phyloP scores from a whole-genome alignment of 441 rosid genomes.

The Bruguiera hainesii region DNA sequence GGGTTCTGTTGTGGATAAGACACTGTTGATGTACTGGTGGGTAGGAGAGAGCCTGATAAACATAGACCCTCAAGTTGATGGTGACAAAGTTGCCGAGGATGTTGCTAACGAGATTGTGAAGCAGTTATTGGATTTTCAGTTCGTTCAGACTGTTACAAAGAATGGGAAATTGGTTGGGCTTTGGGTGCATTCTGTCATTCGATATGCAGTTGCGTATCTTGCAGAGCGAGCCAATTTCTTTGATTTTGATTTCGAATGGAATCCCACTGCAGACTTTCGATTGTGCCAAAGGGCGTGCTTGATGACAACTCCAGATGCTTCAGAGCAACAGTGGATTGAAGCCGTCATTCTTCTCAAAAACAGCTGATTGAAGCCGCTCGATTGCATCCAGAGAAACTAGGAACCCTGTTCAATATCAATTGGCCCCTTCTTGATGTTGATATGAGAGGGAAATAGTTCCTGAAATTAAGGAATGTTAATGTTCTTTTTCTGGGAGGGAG shows the following conservation, averaged over 20 bases:
- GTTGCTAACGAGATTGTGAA: slow-evolving; percentile 19
- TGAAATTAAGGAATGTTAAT: not conserved
- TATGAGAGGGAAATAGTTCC: not conserved
- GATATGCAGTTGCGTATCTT: slow-evolving; percentile 33
- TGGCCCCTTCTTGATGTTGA: not conserved
- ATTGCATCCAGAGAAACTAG: not conserved
- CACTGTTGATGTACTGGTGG: slow-evolving; percentile 51
- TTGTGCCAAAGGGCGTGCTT: slow-evolving; percentile 25
- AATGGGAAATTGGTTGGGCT: slow-evolving; percentile 27
- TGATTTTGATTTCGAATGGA: slow-evolving; percentile 17
- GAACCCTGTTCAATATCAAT: not conserved
- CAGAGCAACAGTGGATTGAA: not conserved
- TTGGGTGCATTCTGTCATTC: slow-evolving; percentile 38
- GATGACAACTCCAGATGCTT: slow-evolving; percentile 19
- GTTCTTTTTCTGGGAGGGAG: not conserved
- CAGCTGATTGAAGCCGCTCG: too few relatives aligned
- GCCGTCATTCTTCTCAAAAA: not conserved
- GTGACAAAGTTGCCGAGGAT: slow-evolving; percentile 8
- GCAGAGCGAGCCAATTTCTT: slow-evolving; percentile 28
- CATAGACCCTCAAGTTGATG: not conserved
- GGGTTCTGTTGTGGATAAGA: slow-evolving; percentile 39
- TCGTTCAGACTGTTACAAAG: slow-evolving; percentile 29
- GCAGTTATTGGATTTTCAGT: slow-evolving; percentile 15
- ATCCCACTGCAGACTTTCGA: slow-evolving; percentile 11
- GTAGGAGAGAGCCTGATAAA: slow-evolving; percentile 34